phyloP scores from a whole-genome alignment of 1,284 basidiomycete genomes.

The Ganoderma multipileum region DNA sequence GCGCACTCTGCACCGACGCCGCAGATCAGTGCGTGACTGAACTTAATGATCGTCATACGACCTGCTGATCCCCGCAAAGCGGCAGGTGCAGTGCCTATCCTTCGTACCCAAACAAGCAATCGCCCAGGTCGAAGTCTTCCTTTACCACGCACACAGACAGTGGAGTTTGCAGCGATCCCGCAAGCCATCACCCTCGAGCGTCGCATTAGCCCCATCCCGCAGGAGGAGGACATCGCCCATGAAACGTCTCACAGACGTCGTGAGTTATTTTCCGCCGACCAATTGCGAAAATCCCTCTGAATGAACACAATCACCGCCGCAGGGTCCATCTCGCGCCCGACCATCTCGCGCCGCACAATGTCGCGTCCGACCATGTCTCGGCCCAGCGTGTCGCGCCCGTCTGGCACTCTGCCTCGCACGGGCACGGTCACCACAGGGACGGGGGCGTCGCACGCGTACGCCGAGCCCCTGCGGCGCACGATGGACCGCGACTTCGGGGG shows the following conservation, averaged over 20 bases:
- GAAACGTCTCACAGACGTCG: slow-evolving; percentile 15
- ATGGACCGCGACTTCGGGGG: slow-evolving; percentile 77
- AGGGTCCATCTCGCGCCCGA: slow-evolving; percentile 32
- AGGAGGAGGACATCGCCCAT: slow-evolving; percentile 15
- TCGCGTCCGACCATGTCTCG: slow-evolving; percentile 26
- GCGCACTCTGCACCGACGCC: slow-evolving; percentile 19
- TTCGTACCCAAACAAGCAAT: slow-evolving; percentile 29
- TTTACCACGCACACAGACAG: slow-evolving; percentile 55
- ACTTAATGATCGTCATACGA: slow-evolving; percentile 8
- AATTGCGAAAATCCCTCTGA: slow-evolving; percentile 4
- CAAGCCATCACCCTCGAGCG: slow-evolving; percentile 29
- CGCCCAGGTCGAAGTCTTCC: slow-evolving; percentile 25
- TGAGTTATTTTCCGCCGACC: slow-evolving; percentile 5
- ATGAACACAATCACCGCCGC: slow-evolving; percentile 1
- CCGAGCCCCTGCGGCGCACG: slow-evolving; percentile 35
- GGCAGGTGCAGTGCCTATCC: slow-evolving; percentile 24
- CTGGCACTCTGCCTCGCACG: slow-evolving; percentile 24
- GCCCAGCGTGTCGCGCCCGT: slow-evolving; percentile 20
- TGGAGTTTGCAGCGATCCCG: slow-evolving; percentile 58
- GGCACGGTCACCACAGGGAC: slow-evolving; percentile 24
- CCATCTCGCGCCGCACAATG: slow-evolving; percentile 28
- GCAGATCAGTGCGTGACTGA: slow-evolving; percentile 21
- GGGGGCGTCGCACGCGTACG: slow-evolving; percentile 21
- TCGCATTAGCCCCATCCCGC: slow-evolving; percentile 24
- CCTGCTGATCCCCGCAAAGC: slow-evolving; percentile 4